Evolutionary conservation across 345 rosid species (phyloP).

Genomic region (Lepidium sativum): DNA sequence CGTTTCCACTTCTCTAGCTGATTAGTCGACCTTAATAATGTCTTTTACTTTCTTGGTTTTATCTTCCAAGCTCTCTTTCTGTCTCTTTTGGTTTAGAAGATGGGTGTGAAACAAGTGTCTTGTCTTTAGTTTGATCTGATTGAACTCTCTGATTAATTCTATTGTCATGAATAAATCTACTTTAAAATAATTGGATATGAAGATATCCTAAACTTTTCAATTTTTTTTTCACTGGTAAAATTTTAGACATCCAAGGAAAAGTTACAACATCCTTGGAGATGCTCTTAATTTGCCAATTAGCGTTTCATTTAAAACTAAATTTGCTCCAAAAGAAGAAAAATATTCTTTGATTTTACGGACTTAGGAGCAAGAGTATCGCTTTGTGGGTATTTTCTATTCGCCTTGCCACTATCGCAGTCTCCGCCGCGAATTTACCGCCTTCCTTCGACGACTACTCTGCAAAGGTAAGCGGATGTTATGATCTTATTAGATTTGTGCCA

Average conservation of each 20-base stretch:
- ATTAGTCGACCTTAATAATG: constrained; percentile 1
- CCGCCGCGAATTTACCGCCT: not conserved
- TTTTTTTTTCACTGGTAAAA: no score
- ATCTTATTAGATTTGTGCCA: not conserved
- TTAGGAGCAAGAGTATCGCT: not conserved
- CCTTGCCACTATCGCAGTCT: not conserved
- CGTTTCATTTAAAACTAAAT: no score
- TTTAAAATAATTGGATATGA: not conserved
- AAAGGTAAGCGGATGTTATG: not conserved
- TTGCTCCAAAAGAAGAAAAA: no score
- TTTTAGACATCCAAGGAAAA: no score
- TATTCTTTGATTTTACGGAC: not conserved
- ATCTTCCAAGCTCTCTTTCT: not conserved
- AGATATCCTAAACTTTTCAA: not conserved
- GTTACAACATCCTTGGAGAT: no score
- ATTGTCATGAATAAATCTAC: not conserved
- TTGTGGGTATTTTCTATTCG: not conserved
- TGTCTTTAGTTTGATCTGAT: not conserved
- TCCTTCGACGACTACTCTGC: not conserved
- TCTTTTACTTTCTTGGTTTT: not conserved
- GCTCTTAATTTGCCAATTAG: no score
- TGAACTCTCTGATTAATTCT: not conserved
- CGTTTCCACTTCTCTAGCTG: not conserved
- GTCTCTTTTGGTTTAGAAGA: not conserved
- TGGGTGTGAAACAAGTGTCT: not conserved